Percentiles rank a stretch among this genome's conserved stretches.
Evolutionary conservation across 148 eudicot species (phyloP).

Genomic region (Nepenthes gracilis): DNA sequence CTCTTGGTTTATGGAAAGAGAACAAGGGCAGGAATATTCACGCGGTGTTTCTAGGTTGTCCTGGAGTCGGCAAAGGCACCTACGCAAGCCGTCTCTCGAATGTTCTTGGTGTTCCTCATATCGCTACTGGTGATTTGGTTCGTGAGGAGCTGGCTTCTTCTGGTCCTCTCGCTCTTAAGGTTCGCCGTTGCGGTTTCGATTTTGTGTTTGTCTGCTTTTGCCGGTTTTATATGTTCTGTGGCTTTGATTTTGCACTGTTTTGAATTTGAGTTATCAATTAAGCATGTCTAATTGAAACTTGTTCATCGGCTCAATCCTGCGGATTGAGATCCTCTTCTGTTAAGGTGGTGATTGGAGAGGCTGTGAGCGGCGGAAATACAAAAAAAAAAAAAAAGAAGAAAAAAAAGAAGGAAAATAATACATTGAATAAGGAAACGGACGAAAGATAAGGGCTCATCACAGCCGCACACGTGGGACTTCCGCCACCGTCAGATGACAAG

Average conservation of each 20-base stretch:
- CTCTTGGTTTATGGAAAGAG: neutral
- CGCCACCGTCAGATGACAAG: too few relatives aligned
- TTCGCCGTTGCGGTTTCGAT: slow-evolving; percentile 1
- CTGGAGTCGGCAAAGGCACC: slow-evolving; percentile 95
- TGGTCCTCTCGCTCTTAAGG: slow-evolving; percentile 64
- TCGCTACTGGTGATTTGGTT: slow-evolving; percentile 92
- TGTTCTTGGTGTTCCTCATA: slow-evolving; percentile 75
- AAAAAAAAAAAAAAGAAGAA: too few relatives aligned
- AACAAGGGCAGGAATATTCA: slow-evolving; percentile 42
- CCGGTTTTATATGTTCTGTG: neutral
- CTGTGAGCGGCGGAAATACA: too few relatives aligned
- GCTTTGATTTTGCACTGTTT: neutral
- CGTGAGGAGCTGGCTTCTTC: slow-evolving; percentile 57
- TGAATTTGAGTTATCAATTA: too few relatives aligned
- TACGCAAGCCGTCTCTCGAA: slow-evolving; percentile 70
- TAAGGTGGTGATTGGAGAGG: too few relatives aligned
- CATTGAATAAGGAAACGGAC: too few relatives aligned
- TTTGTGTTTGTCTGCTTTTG: neutral
- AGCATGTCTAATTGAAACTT: too few relatives aligned
- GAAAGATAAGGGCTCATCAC: too few relatives aligned
- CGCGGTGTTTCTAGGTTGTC: slow-evolving; percentile 93
- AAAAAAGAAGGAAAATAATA: too few relatives aligned
- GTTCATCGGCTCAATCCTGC: too few relatives aligned
- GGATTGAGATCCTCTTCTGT: too few relatives aligned
- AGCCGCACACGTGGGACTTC: too few relatives aligned